Evolutionary conservation across 2,329 filamentous ascomycete genomes (phyloP).

Genomic region (Cucurbitaria berberidis): DNA sequence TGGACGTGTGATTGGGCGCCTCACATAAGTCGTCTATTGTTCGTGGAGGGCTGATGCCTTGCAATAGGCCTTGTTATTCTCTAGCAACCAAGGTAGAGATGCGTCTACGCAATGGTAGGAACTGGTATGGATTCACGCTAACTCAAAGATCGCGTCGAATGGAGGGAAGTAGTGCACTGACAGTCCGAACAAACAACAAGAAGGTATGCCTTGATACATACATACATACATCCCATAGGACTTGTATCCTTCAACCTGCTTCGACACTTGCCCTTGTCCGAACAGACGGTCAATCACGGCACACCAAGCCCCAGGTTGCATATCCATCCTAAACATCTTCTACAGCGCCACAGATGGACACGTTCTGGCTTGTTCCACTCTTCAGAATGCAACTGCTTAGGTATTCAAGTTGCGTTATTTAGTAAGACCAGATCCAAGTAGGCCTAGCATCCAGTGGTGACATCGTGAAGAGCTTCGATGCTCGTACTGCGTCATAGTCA

Average conservation of each 20-base stretch:
- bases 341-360: not conserved
- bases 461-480: too few relatives aligned
- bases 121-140: conserved; percentile 3
- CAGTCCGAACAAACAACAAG: not conserved
- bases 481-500: not conserved
- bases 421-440: not conserved
- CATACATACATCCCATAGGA: too few relatives aligned
- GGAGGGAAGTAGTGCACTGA: not conserved
- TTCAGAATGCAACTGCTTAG: not conserved
- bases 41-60: too few relatives aligned
- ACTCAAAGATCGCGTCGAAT: not conserved
- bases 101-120: conserved; percentile 8
- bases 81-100: conserved; percentile 7
- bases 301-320: not conserved
- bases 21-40: not conserved
- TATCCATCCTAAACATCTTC: not conserved
- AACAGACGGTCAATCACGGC: not conserved
- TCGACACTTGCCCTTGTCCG: not conserved
- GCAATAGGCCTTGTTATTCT: too few relatives aligned
- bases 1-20: not conserved
- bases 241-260: too few relatives aligned
- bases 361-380: not conserved
- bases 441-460: not conserved
- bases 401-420: not conserved
- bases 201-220: too few relatives aligned